A percentile compares a stretch with the other conserved stretches of the same genome.
These are phyloP conservation scores for Fusarium praegraminearum DNA, from an alignment of 2,329 filamentous ascomycete species.

Conservation along the genomic window DNA sequence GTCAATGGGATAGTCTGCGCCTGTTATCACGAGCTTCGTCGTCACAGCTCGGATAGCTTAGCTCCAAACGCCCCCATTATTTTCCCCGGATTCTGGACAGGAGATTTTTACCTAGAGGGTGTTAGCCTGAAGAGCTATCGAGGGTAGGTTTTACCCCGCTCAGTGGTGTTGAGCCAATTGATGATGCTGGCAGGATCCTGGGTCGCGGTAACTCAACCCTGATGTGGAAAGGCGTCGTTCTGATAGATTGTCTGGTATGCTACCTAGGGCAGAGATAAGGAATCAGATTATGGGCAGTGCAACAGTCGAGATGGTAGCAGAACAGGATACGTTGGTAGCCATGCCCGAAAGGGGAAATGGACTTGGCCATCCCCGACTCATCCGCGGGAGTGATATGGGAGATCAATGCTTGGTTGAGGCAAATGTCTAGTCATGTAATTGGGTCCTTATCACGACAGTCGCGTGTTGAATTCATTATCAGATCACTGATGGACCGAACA, in stretches of 20 bases:
- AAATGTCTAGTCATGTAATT: conserved; percentile 1
- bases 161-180: conserved; percentile 11
- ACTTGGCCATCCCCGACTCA: background rate
- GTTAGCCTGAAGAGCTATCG: conserved; percentile 22
- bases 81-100: conserved; percentile 34
- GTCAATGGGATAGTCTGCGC: background rate
- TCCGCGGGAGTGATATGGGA: background rate
- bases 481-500: conserved; percentile 28
- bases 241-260: background rate
- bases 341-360: conserved; percentile 12
- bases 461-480: conserved; percentile 34
- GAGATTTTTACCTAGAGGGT: conserved; percentile 37
- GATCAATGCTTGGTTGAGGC: background rate
- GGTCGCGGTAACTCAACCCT: conserved; percentile 33
- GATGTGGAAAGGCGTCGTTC: conserved; percentile 27
- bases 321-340: background rate
- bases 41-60: background rate
- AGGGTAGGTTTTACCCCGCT: conserved; percentile 20
- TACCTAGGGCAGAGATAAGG: conserved; percentile 19
- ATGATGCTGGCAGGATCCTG: conserved; percentile 1
- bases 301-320: background rate
- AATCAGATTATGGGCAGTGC: background rate
- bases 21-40: conserved; percentile 23
- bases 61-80: background rate
- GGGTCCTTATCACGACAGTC: conserved; percentile 26